phyloP scores from a whole-genome alignment of 2,329 filamentous ascomycete species.

The Epichloe scottii region DNA sequence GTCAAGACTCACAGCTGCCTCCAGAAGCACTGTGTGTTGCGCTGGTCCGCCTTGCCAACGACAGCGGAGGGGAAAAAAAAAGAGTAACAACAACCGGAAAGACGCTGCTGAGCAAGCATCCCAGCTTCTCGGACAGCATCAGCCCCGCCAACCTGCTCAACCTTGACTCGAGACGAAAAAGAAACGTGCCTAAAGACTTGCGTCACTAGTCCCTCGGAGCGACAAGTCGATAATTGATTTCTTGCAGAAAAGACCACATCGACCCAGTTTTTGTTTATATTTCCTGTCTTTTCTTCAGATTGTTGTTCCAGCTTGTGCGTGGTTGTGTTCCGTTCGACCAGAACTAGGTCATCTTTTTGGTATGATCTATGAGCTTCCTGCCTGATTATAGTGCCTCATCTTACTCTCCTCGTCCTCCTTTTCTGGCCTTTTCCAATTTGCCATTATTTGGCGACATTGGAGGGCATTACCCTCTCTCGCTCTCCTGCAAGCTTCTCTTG shows the following conservation, averaged over 20 bases:
- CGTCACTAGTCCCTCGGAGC: not conserved
- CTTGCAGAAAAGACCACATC: not conserved
- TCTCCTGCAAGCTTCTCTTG: not conserved
- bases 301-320: not conserved
- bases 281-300: not conserved
- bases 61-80: not conserved
- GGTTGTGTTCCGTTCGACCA: not conserved
- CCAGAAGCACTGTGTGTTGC: not conserved
- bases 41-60: not conserved
- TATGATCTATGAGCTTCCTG: not conserved
- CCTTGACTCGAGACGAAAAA: conserved; percentile 3
- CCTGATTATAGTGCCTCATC: not conserved
- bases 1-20: not conserved
- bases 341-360: not conserved
- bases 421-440: not conserved
- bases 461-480: not conserved
- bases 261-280: not conserved
- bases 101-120: not conserved
- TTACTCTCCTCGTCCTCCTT: too few relatives aligned
- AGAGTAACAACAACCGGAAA: not conserved
- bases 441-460: not conserved
- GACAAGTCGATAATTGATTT: not conserved
- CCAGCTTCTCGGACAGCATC: not conserved
- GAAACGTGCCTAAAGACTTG: conserved; percentile 1
- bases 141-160: not conserved